These are phyloP conservation scores for Oidiodendron maius DNA, from an alignment of 495 filamentous ascomycete genomes.

Conservation along the genomic window DNA sequence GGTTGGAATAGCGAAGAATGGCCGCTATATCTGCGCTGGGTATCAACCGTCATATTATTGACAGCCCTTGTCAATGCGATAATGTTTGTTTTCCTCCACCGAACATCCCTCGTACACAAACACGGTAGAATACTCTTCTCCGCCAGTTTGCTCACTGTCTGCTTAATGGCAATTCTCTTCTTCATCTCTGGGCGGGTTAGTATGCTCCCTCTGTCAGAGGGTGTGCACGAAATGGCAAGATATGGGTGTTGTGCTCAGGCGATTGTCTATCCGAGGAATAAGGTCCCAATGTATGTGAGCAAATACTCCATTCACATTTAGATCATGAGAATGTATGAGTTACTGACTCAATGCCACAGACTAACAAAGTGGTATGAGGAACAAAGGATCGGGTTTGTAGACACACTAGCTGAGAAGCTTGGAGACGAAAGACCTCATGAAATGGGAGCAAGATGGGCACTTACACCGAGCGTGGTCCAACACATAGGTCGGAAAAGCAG, in stretches of 20 bases:
- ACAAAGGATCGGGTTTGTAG: constrained; percentile 16
- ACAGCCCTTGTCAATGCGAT: neutral
- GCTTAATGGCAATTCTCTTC: constrained; percentile 27
- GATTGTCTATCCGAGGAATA: constrained; percentile 23
- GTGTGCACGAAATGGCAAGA: constrained; percentile 41
- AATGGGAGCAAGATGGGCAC: constrained; percentile 34
- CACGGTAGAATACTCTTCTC: constrained; percentile 15
- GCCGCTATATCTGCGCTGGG: constrained; percentile 33
- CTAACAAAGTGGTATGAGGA: constrained; percentile 10
- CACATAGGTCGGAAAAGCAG: constrained; percentile 36
- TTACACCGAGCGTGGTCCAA: constrained; percentile 45
- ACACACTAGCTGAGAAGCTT: constrained; percentile 21
- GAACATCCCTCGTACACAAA: constrained; percentile 5
- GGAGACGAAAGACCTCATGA: constrained; percentile 20
- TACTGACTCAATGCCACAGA: neutral
- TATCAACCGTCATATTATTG: constrained; percentile 18
- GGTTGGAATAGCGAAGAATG: constrained; percentile 52
- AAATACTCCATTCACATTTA: neutral
- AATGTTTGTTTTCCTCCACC: neutral
- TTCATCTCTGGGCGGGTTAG: constrained; percentile 30
- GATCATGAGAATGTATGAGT: neutral
- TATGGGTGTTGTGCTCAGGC: constrained; percentile 44
- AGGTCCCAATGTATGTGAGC: neutral
- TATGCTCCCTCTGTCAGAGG: constrained; percentile 21
- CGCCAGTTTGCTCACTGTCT: constrained; percentile 18